Evolutionary conservation across 2,329 filamentous ascomycete genomes (phyloP).

Genomic region (Colletotrichum magnum): DNA sequence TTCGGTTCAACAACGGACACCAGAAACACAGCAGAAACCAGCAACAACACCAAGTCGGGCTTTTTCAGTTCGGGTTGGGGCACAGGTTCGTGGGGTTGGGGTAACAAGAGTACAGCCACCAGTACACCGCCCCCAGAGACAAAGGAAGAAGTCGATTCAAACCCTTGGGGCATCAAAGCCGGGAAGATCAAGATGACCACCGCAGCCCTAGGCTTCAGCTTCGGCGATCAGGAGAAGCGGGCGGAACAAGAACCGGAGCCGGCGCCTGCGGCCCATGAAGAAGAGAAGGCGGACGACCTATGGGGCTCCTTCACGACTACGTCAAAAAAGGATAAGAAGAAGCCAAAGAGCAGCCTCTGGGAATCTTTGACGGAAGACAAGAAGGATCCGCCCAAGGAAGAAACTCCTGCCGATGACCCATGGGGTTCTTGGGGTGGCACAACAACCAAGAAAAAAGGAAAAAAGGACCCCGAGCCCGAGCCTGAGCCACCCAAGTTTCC

Average conservation of each 20-base stretch:
- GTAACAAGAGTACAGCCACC: conserved; percentile 49
- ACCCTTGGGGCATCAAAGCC: conserved; percentile 64
- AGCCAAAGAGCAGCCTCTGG: conserved; percentile 58
- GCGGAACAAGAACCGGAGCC: conserved; percentile 29
- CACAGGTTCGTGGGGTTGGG: conserved; percentile 66
- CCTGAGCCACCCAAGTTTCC: conserved; percentile 33
- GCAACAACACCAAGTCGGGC: conserved; percentile 62
- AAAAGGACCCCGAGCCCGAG: conserved; percentile 57
- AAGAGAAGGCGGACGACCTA: conserved; percentile 55
- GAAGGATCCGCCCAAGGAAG: conserved; percentile 45
- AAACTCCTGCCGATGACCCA: conserved; percentile 42
- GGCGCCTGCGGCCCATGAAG: conserved; percentile 39
- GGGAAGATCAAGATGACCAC: conserved; percentile 66
- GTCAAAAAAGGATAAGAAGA: conserved; percentile 61
- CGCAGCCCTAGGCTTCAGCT: conserved; percentile 62
- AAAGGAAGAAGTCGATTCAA: conserved; percentile 59
- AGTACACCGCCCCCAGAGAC: conserved; percentile 49
- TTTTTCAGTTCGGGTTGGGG: conserved; percentile 73
- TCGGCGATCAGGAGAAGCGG: conserved; percentile 53
- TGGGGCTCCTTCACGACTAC: conserved; percentile 47
- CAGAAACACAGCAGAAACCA: conserved; percentile 51
- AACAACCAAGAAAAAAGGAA: conserved; percentile 53
- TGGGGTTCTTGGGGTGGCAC: conserved; percentile 53
- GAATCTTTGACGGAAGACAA: conserved; percentile 52
- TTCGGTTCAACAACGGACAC: conserved; percentile 63